Evolutionary conservation across 306 rosid species (phyloP), one percentile per base, ranked within the genome.

Genomic region (Castanea crenata): DNA sequence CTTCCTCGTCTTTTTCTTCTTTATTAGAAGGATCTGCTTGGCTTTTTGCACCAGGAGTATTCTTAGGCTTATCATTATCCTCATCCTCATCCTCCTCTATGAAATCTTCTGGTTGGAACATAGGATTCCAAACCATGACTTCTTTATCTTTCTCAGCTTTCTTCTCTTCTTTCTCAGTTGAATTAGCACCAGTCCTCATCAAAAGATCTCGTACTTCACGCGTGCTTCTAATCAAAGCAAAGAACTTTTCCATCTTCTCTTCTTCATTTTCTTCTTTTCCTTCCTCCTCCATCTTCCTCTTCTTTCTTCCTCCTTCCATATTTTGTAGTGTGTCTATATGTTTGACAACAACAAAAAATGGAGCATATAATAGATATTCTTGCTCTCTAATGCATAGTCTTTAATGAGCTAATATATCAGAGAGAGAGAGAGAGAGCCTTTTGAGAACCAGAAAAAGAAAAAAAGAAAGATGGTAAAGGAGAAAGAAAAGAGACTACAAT

Each of bases 21-120:
- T 79, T 62, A 35, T 61, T 64, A 35, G 90, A 83, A 72, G 89
- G 77, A 41, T 79, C 85, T 62, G 77, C 41, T 52, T 70, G 73
- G 32, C 57, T 34, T 32, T 8, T 34, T 46, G 13, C 75, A 29
- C 78, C 67, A 62, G 35, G 23, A 51, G 0, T 6, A 15, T 11
- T 69, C 73, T 76, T 78, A 29, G 34, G 46, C 52, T 77, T 52
- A 0, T 74, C 79, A 68, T 25, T 49, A 49, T 49, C 54, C 16
- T 49, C 54, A 8, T 41, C 46, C 16, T 49, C 79, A 8, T 41
- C 46, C 16, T 49, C 79, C 34, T 78, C 88, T 34, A 84, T 82
- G 87, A 94, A 92, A 81, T 94, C 98, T 78, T 92, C 93, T 16
- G 91, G 90, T 73, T 84, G 86, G 74, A 94, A 94, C 61, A 76